Base-by-base conservation (phyloP, 1,284 basidiomycete species). In the Schizophyllum amplum region DNA sequence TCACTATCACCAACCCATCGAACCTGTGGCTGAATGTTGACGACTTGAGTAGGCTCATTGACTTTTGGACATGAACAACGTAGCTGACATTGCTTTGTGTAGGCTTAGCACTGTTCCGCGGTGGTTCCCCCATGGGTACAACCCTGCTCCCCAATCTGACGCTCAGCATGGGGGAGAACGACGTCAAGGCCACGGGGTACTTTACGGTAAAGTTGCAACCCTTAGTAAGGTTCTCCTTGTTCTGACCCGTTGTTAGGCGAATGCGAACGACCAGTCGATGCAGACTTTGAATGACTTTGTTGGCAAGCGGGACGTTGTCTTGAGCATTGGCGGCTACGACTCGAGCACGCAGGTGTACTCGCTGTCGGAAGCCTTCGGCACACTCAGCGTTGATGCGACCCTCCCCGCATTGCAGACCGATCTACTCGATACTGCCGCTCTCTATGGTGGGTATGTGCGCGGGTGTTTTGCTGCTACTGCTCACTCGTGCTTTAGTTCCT, bases 201-300 rank as follows among this genome's bases (percentile, higher is more conserved):
- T 55, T 86, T 87, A 63, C 64, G 73, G 61, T 83, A 80, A 62
- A 59, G 17, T 56, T 5, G 9, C 48, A 9, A 54, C 22, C 48
- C 25, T 4, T 51, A 24, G 49, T 23, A n/a, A 22, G 23, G 13
- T 20, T 48, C 9, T 46, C 6, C 48, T 22, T 25, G 5, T 52
- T 24, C 33, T 58, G 13, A 24, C 47, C 27, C 52, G 55, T 57
- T 61, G 60, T 60, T 58, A 86, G 77, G 78, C 89, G 7, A 90
- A 90, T 66, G 72, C 73, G 26, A 84, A 73, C 56, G 79, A 82
- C 0, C 73, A 84, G 64, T 87, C 86, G 53, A 66, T 75, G 55
- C 75, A 86, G 62, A 89, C 86, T 1, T 72, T 92, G 46, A 80
- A 84, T 61, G 80, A 88, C 49, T 92, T 89, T 65, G 80, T 90